Conservation (phyloP, 805 yeast genomes). For the Isabelozyma pseudorhagii region DNA sequence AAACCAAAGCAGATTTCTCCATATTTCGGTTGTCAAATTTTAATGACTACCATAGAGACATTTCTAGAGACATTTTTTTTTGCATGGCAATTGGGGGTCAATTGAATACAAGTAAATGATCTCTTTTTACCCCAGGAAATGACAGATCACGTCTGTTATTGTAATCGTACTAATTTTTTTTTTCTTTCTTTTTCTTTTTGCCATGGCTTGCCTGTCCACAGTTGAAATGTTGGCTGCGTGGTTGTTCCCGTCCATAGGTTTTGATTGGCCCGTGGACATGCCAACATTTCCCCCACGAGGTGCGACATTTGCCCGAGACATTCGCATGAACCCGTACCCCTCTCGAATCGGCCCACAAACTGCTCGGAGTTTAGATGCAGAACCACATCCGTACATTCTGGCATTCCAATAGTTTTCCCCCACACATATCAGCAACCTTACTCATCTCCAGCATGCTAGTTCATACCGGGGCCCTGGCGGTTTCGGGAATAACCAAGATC, state of each 20-base stretch:
- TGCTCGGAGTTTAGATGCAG: too few relatives aligned
- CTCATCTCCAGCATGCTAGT: neutral
- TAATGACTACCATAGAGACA: too few relatives aligned
- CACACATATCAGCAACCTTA: neutral
- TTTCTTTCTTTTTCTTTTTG: too few relatives aligned
- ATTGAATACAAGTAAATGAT: too few relatives aligned
- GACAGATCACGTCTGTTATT: too few relatives aligned
- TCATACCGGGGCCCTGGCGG: neutral
- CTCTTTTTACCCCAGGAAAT: too few relatives aligned
- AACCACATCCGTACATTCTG: neutral
- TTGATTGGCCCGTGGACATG: neutral
- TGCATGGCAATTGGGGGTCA: too few relatives aligned
- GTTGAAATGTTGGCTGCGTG: neutral
- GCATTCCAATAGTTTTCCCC: too few relatives aligned
- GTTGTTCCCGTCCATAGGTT: neutral
- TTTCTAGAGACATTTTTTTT: too few relatives aligned
- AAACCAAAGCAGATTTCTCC: too few relatives aligned
- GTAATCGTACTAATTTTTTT: too few relatives aligned
- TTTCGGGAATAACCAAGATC: neutral
- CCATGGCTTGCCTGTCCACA: neutral
- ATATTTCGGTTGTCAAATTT: too few relatives aligned
- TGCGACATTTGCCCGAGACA: neutral
- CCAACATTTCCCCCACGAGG: neutral
- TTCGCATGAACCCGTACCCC: neutral
- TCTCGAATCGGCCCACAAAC: neutral